Evolutionary conservation across 2,329 filamentous ascomycete species (phyloP), one percentile per base, ranked within the genome.

Genomic region (Capronia americana): DNA sequence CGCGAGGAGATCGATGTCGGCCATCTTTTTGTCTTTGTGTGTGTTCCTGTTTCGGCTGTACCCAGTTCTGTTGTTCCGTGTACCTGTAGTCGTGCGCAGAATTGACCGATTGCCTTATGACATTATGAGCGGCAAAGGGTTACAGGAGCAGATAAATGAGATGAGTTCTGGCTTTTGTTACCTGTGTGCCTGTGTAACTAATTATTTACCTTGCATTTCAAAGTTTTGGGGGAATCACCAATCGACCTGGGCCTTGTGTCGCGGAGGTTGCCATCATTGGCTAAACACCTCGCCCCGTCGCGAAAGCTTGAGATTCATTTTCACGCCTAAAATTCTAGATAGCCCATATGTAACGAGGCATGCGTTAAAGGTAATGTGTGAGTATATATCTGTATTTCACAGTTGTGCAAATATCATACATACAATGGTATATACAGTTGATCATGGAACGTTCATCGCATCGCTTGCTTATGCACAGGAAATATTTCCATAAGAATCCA

Each of bases 1-100:
- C 11, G 53, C 20, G 57, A n/a, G 11, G 55, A 70, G 69, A 30
- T 68, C 57, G 50, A 70, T 74, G 61, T 64, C 58, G 12, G 38
- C 46, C 41, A 41, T 57, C 14, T 5, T 58, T 6, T 2, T 32
- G 32, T 46, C 17, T 4, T 24, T 57, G 17, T 48, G 24, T 28
- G 23, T 44, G 14, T n/a, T 44, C 1, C 3, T 44, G 38, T 44
- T 44, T 44, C 38, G 38, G 6, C 38, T n/a, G 14, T n/a, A 7
- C 6, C 5, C 2, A 8, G 32, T 2, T 34, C 7, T 34, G 32
- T 34, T 34, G 32, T 34, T 11, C 32, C 32, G 28, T 28, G 28
- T 28, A 28, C 32, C 4, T 28, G 28, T 28, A 28, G 28, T 4
- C 28, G 28, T 28, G 28, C 28, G 28, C 28, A 7, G 28, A 46